A percentile compares a stretch with the other conserved stretches of the same genome.
Conservation (phyloP, 2,329 filamentous ascomycete genomes). For the Xylariaceae sp. region DNA sequence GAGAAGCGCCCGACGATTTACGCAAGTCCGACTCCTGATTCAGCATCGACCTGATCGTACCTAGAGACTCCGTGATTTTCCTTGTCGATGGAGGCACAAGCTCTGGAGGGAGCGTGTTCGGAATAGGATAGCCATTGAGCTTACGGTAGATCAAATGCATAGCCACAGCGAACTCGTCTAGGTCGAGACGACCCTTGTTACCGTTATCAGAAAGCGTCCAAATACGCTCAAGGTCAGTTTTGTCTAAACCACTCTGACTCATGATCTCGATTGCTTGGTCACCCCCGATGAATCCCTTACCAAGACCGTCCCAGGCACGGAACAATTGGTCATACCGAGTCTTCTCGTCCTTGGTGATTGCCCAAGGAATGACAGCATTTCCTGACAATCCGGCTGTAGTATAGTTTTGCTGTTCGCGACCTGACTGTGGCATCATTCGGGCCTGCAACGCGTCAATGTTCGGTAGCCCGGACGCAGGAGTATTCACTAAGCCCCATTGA, state of each 20-base stretch:
- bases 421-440: slow-evolving; percentile 95
- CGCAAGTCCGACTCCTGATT: slow-evolving; percentile 83
- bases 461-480: slow-evolving; percentile 79
- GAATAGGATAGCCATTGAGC: slow-evolving; percentile 90
- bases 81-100: slow-evolving; percentile 90
- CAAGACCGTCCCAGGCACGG: slow-evolving; percentile 91
- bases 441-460: slow-evolving; percentile 91
- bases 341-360: slow-evolving; percentile 98
- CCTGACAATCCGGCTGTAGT: slow-evolving; percentile 84
- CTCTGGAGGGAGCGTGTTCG: slow-evolving; percentile 81
- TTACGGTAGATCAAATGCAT: slow-evolving; percentile 99
- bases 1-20: slow-evolving; percentile 81
- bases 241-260: slow-evolving; percentile 88
- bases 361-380: slow-evolving; percentile 95
- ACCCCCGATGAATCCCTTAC: slow-evolving; percentile 86
- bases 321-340: slow-evolving; percentile 93
- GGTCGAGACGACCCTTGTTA: slow-evolving; percentile 88
- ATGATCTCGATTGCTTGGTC: slow-evolving; percentile 96
- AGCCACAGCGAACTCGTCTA: slow-evolving; percentile 95
- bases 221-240: slow-evolving; percentile 81
- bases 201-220: slow-evolving; percentile 94
- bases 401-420: slow-evolving; percentile 75
- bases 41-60: slow-evolving; percentile 84
- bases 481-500: slow-evolving; percentile 98
- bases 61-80: slow-evolving; percentile 88